Evolutionary conservation across 2,329 filamentous ascomycete genomes (phyloP), one percentile per base, ranked within the genome.

Genomic region (Fusarium temperatum): DNA sequence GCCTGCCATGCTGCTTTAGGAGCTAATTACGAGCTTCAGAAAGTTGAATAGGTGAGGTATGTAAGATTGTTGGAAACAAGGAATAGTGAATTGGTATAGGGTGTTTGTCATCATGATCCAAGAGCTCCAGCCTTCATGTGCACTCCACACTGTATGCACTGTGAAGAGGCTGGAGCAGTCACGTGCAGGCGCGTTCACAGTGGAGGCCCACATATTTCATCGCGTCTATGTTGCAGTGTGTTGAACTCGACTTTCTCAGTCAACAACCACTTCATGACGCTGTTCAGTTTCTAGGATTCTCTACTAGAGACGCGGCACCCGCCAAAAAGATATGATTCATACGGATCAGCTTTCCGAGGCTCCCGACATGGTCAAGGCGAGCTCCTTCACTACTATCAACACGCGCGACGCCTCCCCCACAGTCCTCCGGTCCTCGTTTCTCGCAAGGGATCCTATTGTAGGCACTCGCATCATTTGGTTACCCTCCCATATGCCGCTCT

Each of bases 371-470:
- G 74, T 75, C 74, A 78, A 76, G 77, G 59, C 75, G 77, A 81
- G 79, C 82, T 87, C 87, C 87, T 87, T 89, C 85, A 83, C 75
- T 66, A 39, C 44, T 58, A 60, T 56, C 69, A 73, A 66, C 60
- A 78, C 87, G 92, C 93, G 93, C 88, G 85, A 86, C 90, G 90
- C 93, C 91, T 91, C 90, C 92, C 89, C 86, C 82, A 92, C 88
- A 94, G 94, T 94, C 89, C 89, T 91, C 91, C 93, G 90, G 88
- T 86, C 86, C 87, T 86, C 86, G 85, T 92, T 91, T 91, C 92
- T 89, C 89, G 87, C 81, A 87, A 89, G 88, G 89, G 89, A 91
- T 90, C 89, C 85, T 86, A 82, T 82, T 77, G 79, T 78, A 82
- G 85, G 81, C 85, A 82, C 82, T 78, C 80, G 76, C 69, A 72